Evolutionary conservation across 2,329 filamentous ascomycete genomes (phyloP), one percentile per base, ranked within the genome.

Genomic region (Colletotrichum lupini): DNA sequence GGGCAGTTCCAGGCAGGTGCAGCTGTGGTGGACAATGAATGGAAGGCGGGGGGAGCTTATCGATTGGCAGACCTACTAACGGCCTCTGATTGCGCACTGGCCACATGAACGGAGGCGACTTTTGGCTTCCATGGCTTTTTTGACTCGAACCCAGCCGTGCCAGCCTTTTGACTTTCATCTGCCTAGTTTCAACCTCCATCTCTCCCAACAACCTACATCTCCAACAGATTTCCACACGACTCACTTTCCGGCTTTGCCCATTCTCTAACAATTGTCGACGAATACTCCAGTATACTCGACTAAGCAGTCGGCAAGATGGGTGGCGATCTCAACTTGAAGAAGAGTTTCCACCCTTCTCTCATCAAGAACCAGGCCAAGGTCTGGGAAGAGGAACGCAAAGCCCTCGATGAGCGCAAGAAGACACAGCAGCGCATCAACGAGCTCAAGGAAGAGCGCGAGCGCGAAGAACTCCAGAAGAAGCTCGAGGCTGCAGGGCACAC

Each of bases 251-350:
- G 37, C 57, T 37, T 24, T 24, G 35, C 56, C 11, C 24, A 57
- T 32, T 28, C 28, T 14, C 32, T 5, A 28, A 30, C 4, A 26
- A 32, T 11, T 24, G 11, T 52, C 37, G 22, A 28, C 28, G n/a
- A 42, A 5, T 5, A 24, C 3, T 11, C 24, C 37, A 28, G 57
- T 37, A 19, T 30, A 8, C 30, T 30, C 37, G 26, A 9, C 9
- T 9, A 5, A 30, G 28, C 22, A 69, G 62, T 42, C 80, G 82
- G 78, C 85, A 93, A 84, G 76, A 98, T 97, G 93, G 95, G 95
- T 81, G 95, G 95, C 81, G 95, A 98, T 88, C 90, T 99, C 80
- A 98, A 98, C 81, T 85, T 97, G 78, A 98, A 98, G 85, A 95
- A 95, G 85, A 94, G 94, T 87, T 99, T 96, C 92, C 96, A 99